Conservation (phyloP, 805 yeast species). For the Candida sithepensis region DNA sequence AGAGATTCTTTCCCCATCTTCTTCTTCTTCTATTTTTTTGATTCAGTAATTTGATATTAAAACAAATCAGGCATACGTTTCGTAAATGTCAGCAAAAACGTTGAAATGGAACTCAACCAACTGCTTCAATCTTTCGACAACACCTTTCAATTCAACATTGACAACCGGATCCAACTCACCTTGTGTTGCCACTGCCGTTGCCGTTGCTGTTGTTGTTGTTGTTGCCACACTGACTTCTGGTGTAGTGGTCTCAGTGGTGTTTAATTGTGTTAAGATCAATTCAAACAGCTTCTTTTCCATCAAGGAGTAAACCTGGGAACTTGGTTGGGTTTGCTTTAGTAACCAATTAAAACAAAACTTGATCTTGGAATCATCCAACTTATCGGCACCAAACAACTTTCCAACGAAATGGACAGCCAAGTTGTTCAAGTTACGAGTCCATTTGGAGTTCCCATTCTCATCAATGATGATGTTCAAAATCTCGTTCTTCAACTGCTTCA, state of each 20-base stretch:
- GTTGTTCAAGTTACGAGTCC: conserved; percentile 79
- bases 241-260: conserved; percentile 1
- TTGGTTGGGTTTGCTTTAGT: conserved; percentile 81
- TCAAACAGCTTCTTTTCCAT: conserved; percentile 65
- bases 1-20: background rate
- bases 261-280: conserved; percentile 32
- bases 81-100: conserved; percentile 73
- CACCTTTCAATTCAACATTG: conserved; percentile 52
- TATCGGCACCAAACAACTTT: conserved; percentile 19
- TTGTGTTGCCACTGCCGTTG: too few relatives aligned
- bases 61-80: conserved; percentile 3
- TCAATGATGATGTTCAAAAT: conserved; percentile 77
- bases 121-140: conserved; percentile 58
- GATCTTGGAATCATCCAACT: conserved; percentile 38
- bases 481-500: conserved; percentile 58
- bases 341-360: conserved; percentile 76
- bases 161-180: conserved; percentile 25
- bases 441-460: conserved; percentile 81
- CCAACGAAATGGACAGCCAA: conserved; percentile 66
- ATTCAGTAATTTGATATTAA: background rate
- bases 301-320: conserved; percentile 68
- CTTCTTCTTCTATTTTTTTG: background rate
- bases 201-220: too few relatives aligned
- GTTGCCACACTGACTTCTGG: too few relatives aligned
- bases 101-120: conserved; percentile 77